A percentile compares a stretch with the other conserved stretches of the same genome.
phyloP scores from a whole-genome alignment of 352 stramenopile species.

The Pythium rhizo-oryzae region DNA sequence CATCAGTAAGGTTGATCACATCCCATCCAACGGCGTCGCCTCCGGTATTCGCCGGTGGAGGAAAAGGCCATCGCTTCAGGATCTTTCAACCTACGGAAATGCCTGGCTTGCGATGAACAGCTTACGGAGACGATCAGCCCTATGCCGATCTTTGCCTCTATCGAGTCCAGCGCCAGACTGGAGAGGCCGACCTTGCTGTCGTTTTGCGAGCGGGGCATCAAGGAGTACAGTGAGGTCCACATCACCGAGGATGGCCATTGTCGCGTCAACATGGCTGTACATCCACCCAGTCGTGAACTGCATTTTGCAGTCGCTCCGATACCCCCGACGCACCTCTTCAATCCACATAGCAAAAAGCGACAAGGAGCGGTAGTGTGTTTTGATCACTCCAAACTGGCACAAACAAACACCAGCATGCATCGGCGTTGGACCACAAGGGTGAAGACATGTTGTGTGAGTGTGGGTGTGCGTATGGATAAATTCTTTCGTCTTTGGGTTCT shows the following conservation, averaged over 20 bases:
- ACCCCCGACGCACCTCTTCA: constrained; percentile 13
- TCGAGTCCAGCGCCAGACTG: neutral
- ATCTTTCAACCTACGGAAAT: constrained; percentile 3
- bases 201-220: neutral
- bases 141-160: neutral
- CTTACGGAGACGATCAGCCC: neutral
- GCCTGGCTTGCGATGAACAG: neutral
- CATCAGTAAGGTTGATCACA: too few relatives aligned
- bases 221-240: neutral
- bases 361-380: neutral
- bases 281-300: constrained; percentile 17
- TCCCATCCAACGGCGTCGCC: too few relatives aligned
- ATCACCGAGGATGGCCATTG: constrained; percentile 15
- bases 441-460: neutral
- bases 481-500: neutral
- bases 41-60: too few relatives aligned
- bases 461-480: neutral
- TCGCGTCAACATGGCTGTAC: constrained; percentile 15
- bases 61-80: neutral
- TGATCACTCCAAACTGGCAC: too few relatives aligned
- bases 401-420: neutral
- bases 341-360: constrained; percentile 14
- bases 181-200: neutral
- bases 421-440: neutral
- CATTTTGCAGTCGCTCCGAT: constrained; percentile 25